Evolutionary conservation across 805 yeast genomes (phyloP).

Genomic region (Komagataella populi): DNA sequence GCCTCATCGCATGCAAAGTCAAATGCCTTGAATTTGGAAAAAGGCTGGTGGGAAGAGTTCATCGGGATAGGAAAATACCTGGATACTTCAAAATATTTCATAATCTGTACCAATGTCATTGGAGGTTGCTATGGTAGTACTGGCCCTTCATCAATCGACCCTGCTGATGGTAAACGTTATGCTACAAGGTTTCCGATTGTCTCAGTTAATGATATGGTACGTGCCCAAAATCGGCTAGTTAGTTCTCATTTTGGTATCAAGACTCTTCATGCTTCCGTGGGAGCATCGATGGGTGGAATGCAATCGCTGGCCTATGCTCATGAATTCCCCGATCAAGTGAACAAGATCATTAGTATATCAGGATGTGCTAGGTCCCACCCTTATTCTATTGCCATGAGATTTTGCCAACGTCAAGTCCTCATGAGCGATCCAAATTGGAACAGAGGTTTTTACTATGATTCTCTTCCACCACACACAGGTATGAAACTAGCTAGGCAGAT

Average conservation of each 20-base stretch:
- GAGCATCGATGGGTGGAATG: constrained; percentile 99
- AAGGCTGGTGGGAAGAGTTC: constrained; percentile 95
- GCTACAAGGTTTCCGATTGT: constrained; percentile 83
- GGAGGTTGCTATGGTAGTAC: constrained; percentile 96
- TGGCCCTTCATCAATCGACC: constrained; percentile 77
- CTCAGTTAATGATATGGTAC: constrained; percentile 79
- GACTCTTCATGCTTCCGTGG: constrained; percentile 67
- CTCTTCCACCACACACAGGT: constrained; percentile 82
- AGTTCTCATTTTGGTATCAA: constrained; percentile 45
- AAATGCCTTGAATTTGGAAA: constrained; percentile 48
- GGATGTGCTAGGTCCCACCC: constrained; percentile 95
- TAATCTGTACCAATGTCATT: constrained; percentile 80
- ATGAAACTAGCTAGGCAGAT: constrained; percentile 91
- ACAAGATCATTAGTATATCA: constrained; percentile 63
- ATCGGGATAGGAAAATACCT: constrained; percentile 74
- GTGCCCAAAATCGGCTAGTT: constrained; percentile 71
- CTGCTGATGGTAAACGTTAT: constrained; percentile 50
- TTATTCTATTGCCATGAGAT: constrained; percentile 85
- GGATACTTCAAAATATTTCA: constrained; percentile 72
- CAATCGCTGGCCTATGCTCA: constrained; percentile 80
- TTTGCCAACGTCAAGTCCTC: constrained; percentile 81
- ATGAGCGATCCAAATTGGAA: constrained; percentile 96
- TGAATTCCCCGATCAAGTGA: constrained; percentile 69
- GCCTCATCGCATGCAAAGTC: constrained; percentile 92
- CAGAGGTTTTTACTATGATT: constrained; percentile 66